Conservation (phyloP, 2,329 filamentous ascomycete genomes). For the Chaetomium sp. region DNA sequence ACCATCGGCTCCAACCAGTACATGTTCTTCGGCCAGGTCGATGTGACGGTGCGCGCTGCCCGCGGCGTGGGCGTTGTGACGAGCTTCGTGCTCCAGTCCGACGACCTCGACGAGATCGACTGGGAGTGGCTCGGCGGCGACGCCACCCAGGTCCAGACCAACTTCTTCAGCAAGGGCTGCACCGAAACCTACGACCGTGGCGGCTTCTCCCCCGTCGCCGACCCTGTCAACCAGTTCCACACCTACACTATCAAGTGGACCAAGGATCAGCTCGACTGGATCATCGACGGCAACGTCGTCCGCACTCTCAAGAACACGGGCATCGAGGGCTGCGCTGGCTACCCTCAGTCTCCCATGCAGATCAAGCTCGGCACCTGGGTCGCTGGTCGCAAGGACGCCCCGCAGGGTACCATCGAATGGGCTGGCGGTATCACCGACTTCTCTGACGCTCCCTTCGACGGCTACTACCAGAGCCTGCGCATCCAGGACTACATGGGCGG, state of each 20-base stretch:
- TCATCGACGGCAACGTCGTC: conserved; percentile 54
- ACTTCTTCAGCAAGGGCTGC: conserved; percentile 80
- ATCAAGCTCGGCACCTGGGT: conserved; percentile 64
- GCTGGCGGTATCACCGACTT: conserved; percentile 63
- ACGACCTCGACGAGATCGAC: conserved; percentile 91
- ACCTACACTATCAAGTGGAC: conserved; percentile 73
- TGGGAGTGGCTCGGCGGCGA: conserved; percentile 92
- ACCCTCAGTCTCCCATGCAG: conserved; percentile 71
- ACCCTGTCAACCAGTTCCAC: conserved; percentile 58
- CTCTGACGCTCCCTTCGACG: conserved; percentile 54
- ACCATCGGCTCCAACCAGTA: conserved; percentile 81
- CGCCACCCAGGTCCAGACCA: conserved; percentile 75
- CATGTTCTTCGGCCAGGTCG: conserved; percentile 93
- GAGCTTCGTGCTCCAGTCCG: conserved; percentile 85
- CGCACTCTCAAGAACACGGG: conserved; percentile 52
- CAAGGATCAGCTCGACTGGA: conserved; percentile 58
- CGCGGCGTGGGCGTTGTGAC: conserved; percentile 85
- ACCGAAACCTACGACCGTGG: conserved; percentile 71
- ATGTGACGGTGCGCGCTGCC: conserved; percentile 76
- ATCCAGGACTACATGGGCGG: conserved; percentile 59
- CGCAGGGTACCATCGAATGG: conserved; percentile 66
- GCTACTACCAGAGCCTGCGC: conserved; percentile 59
- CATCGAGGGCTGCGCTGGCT: conserved; percentile 56
- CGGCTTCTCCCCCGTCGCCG: conserved; percentile 59
- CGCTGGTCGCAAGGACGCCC: conserved; percentile 50